Conservation (phyloP, 2,329 filamentous ascomycete species). For the Aspergillus unguis region DNA sequence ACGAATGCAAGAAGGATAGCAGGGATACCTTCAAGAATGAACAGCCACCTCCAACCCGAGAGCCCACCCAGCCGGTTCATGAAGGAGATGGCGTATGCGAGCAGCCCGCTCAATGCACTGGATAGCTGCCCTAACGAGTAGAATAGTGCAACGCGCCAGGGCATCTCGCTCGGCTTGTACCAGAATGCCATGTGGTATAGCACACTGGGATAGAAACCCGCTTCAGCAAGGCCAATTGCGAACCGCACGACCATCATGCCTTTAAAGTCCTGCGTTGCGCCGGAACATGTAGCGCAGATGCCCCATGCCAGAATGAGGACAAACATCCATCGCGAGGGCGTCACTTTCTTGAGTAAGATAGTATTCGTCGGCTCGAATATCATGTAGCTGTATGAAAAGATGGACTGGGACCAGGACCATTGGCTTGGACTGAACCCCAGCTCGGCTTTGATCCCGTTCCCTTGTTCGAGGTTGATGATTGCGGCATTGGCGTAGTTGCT, state of each 20-base stretch:
- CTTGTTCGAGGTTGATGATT: constrained; percentile 42
- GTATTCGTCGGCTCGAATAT: constrained; percentile 41
- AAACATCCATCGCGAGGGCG: constrained; percentile 37
- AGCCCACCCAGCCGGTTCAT: constrained; percentile 34
- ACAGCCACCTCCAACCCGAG: constrained; percentile 40
- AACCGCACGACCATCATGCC: constrained; percentile 41
- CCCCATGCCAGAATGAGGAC: constrained; percentile 37
- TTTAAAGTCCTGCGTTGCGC: constrained; percentile 33
- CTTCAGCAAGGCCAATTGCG: constrained; percentile 36
- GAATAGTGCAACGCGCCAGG: constrained; percentile 38
- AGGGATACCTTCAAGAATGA: constrained; percentile 38
- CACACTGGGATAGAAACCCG: constrained; percentile 36
- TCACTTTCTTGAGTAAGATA: constrained; percentile 35
- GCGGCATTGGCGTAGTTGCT: constrained; percentile 42
- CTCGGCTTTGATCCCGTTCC: constrained; percentile 41
- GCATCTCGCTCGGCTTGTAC: constrained; percentile 38
- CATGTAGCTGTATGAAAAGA: constrained; percentile 43
- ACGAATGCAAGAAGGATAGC: constrained; percentile 31
- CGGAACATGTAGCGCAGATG: constrained; percentile 34
- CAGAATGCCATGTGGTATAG: constrained; percentile 41
- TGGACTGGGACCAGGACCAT: constrained; percentile 42
- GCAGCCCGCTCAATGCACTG: constrained; percentile 30
- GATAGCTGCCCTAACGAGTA: constrained; percentile 37
- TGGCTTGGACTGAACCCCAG: constrained; percentile 31
- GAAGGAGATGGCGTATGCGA: constrained; percentile 39